phyloP scores from a whole-genome alignment of 345 rosid genomes.

The Acer campestre region DNA sequence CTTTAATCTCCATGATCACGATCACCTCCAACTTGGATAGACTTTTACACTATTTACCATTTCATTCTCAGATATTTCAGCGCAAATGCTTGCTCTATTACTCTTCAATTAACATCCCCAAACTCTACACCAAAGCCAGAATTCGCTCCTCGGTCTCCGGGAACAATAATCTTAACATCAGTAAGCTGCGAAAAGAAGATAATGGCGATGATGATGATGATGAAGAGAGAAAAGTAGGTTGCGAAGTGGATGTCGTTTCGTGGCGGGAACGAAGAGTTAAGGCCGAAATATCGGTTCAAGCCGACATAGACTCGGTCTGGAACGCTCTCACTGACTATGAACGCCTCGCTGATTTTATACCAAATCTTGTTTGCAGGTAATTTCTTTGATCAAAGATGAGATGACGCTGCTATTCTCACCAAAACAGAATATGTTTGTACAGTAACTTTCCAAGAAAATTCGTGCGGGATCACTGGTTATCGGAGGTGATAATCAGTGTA shows the following conservation, averaged over 20 bases:
- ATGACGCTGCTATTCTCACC: too few species aligned
- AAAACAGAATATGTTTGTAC: too few species aligned
- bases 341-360: conserved; percentile 88
- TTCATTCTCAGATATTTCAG: not conserved
- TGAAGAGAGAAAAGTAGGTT: conserved; percentile 58
- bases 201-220: conserved; percentile 17
- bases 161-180: not conserved
- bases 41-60: not conserved
- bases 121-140: not conserved
- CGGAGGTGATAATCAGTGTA: too few species aligned
- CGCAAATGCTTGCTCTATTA: not conserved
- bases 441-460: too few species aligned
- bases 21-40: not conserved
- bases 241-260: conserved; percentile 82
- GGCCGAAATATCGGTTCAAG: conserved; percentile 60
- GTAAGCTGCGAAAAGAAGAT: conserved; percentile 9
- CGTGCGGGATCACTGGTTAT: too few species aligned
- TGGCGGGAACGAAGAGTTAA: conserved; percentile 90
- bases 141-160: not conserved
- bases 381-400: not conserved
- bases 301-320: conserved; percentile 79
- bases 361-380: conserved; percentile 86
- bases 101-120: not conserved
- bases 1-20: conserved; percentile 14
- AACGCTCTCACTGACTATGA: conserved; percentile 90